Evolutionary conservation across 2,329 filamentous ascomycete species (phyloP), one percentile per base, ranked within the genome.

Genomic region (Chaetomium globosum): DNA sequence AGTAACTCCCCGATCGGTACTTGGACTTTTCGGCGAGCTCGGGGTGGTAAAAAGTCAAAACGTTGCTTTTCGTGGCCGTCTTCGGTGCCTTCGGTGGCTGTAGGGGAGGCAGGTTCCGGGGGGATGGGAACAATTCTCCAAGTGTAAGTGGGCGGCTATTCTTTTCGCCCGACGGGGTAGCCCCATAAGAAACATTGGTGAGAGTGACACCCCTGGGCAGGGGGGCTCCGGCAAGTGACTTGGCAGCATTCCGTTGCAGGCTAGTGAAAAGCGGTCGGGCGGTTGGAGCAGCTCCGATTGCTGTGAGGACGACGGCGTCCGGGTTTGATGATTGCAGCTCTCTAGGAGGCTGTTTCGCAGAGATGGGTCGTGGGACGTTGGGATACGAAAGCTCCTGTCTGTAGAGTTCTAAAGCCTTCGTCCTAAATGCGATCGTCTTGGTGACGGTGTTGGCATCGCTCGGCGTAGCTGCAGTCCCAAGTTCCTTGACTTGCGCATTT

Each of bases 191-290:
- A 5, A 92, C 82, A 67, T 88, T 87, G 2, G 89, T 90, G 6
- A 87, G 83, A 23, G 86, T 86, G 51, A 97, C 85, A 46, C 92
- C 92, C 65, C 87, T 88, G 0, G 93, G 93, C 30, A 97, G 79
- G 23, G 81, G 84, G 46, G 83, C 81, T 72, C 92, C 89, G 59
- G 85, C 83, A 10, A 92, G 78, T 12, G 83, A 79, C 56, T 76
- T 78, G 65, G 71, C 65, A 23, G 70, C 67, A 8, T 69, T 69
- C 7, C 73, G 69, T 30, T 78, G 91, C 58, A 97, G 80, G 76
- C 93, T 96, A 4, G 94, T 96, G 75, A 95, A 97, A 4, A 97
- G 81, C 66, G 94, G 90, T 71, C 88, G 89, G 43, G 90, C 84
- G 54, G 87, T 87, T 1, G 89, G 87, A 49, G 90, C 90, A 70